Percentiles rank a stretch among this genome's conserved stretches.
Conservation (phyloP, 805 yeast genomes). For the Starmerella bombi region DNA sequence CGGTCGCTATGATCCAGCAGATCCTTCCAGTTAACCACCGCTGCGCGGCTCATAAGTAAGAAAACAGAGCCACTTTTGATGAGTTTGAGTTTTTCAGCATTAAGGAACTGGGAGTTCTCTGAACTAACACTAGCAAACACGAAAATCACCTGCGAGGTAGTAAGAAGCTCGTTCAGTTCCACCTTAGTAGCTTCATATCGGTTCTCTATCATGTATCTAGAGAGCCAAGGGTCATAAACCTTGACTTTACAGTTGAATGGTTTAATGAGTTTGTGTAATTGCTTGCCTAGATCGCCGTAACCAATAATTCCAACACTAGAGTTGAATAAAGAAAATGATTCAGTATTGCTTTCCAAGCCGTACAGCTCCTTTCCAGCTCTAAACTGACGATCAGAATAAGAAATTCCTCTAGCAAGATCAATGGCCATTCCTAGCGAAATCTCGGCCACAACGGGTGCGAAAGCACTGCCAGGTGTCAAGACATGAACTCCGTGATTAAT, state of each 20-base stretch:
- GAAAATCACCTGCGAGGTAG: slow-evolving; percentile 1
- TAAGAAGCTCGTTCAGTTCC: background rate
- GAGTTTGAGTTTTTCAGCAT: background rate
- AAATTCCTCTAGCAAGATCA: slow-evolving; percentile 5
- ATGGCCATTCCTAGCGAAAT: slow-evolving; percentile 8
- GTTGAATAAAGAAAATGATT: slow-evolving; percentile 3
- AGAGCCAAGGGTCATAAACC: slow-evolving; percentile 6
- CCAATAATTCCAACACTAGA: slow-evolving; percentile 4
- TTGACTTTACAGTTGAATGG: slow-evolving; percentile 2
- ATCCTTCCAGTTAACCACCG: slow-evolving; percentile 6
- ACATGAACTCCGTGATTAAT: slow-evolving; percentile 4
- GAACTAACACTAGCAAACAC: slow-evolving; percentile 8
- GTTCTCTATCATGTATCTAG: background rate
- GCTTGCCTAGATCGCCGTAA: slow-evolving; percentile 4
- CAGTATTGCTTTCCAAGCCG: slow-evolving; percentile 4
- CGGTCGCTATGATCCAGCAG: background rate
- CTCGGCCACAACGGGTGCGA: slow-evolving; percentile 8
- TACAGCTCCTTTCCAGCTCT: slow-evolving; percentile 1
- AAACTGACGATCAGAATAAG: slow-evolving; percentile 1
- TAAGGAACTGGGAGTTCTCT: slow-evolving; percentile 2
- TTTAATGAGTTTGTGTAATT: slow-evolving; percentile 1
- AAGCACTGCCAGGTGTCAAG: slow-evolving; percentile 7
- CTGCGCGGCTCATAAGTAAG: slow-evolving; percentile 6
- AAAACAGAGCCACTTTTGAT: slow-evolving; percentile 2
- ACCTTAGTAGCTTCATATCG: background rate